Percentiles rank a stretch among this genome's conserved stretches.
Conservation (phyloP, 352 stramenopile species). For the Pseudoperonospora humuli region DNA sequence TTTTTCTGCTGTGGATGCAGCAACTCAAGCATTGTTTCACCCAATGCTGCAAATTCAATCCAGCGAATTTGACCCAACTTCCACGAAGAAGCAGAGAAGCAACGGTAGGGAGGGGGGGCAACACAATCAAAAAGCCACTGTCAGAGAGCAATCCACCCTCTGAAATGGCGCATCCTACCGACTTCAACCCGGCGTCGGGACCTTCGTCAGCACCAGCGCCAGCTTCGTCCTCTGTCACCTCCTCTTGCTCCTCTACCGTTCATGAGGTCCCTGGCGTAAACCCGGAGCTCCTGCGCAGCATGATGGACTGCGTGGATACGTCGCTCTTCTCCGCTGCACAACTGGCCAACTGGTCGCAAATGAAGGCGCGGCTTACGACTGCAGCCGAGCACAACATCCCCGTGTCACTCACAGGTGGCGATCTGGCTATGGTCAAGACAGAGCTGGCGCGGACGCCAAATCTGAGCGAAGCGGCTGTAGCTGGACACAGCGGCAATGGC, state of each 20-base stretch:
- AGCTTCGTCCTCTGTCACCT: constrained; percentile 3
- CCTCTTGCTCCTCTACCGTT: not conserved
- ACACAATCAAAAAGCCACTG: constrained; percentile 18
- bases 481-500: not conserved
- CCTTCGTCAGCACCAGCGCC: too few species aligned
- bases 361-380: constrained; percentile 54
- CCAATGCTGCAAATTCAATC: too few species aligned
- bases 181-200: not conserved
- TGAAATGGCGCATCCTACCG: constrained; percentile 22
- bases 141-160: not conserved
- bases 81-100: too few species aligned
- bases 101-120: constrained; percentile 1
- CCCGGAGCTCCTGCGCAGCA: constrained; percentile 62
- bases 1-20: too few species aligned
- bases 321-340: constrained; percentile 68
- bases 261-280: constrained; percentile 38
- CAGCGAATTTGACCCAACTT: too few species aligned
- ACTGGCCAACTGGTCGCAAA: constrained; percentile 70
- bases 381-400: constrained; percentile 41
- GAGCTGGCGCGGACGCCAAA: constrained; percentile 26
- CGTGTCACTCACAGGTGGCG: constrained; percentile 22
- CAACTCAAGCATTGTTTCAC: too few species aligned
- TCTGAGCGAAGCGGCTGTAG: constrained; percentile 6
- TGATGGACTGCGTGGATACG: constrained; percentile 85
- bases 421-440: constrained; percentile 36